Conservation (phyloP, 2,329 filamentous ascomycete genomes). For the Xylaria polymorpha region DNA sequence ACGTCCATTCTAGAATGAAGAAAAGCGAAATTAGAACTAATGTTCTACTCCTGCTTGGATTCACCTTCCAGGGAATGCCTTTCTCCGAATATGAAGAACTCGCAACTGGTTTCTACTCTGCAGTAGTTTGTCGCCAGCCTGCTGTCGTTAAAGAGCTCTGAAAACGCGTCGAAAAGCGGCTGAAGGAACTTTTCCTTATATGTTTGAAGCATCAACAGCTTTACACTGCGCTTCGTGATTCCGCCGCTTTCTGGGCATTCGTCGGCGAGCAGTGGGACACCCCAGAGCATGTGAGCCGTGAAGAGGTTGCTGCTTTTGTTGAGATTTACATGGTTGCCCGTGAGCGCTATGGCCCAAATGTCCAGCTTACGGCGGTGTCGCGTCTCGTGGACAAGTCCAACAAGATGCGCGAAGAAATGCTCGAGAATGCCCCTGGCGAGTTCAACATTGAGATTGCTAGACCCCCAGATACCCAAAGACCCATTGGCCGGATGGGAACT, state of each 20-base stretch:
- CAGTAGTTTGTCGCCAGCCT: neutral
- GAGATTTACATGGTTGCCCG: slow-evolving; percentile 1
- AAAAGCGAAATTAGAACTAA: neutral
- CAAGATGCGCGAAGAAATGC: slow-evolving; percentile 2
- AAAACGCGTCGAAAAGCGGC: slow-evolving; percentile 1
- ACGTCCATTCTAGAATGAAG: neutral
- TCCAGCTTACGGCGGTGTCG: neutral
- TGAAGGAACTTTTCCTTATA: slow-evolving; percentile 18
- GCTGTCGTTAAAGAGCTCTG: neutral
- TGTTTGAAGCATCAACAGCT: slow-evolving; percentile 7
- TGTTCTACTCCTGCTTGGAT: slow-evolving; percentile 6
- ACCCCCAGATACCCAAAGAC: too few species aligned
- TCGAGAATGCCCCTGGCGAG: too few species aligned
- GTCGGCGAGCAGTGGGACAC: slow-evolving; percentile 27
- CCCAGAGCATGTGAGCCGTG: neutral
- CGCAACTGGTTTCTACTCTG: neutral
- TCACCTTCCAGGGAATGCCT: neutral
- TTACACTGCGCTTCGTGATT: slow-evolving; percentile 1
- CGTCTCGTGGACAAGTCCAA: slow-evolving; percentile 14
- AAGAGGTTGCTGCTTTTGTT: slow-evolving; percentile 16
- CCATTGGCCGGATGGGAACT: slow-evolving; percentile 16
- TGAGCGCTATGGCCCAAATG: neutral
- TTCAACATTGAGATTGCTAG: too few species aligned
- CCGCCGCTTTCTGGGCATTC: slow-evolving; percentile 16
- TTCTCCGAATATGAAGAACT: neutral